Evolutionary conservation across 345 rosid genomes (phyloP).

Genomic region (Syzygium grande): DNA sequence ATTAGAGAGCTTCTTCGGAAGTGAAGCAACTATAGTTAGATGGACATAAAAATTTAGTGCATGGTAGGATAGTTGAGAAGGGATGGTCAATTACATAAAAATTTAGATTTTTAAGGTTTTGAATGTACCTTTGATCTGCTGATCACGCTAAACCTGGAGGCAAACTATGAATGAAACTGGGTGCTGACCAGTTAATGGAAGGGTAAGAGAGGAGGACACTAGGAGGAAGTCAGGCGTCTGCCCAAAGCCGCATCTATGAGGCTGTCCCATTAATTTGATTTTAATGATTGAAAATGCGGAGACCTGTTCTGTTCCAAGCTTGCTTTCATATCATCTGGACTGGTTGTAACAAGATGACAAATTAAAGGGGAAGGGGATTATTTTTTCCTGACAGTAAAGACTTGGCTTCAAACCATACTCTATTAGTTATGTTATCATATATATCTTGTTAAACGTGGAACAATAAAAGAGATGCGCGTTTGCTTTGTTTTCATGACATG

Average conservation of each 20-base stretch:
- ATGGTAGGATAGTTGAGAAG: not conserved
- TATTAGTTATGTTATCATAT: not conserved
- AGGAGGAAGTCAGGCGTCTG: not conserved
- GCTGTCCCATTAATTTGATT: not conserved
- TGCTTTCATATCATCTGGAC: not conserved
- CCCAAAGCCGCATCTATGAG: not conserved
- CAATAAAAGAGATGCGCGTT: not conserved
- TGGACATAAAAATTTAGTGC: not conserved
- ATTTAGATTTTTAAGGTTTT: not conserved
- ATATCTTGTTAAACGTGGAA: not conserved
- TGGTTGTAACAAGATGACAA: not conserved
- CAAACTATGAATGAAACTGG: not conserved
- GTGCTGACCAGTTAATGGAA: not conserved
- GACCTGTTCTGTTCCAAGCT: not conserved
- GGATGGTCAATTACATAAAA: not conserved
- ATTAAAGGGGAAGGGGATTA: not conserved
- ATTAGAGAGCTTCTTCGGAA: not conserved
- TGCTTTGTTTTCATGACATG: not conserved
- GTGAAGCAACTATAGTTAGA: not conserved
- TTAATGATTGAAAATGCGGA: not conserved
- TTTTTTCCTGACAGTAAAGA: not conserved
- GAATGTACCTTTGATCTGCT: not conserved
- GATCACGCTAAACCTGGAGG: not conserved
- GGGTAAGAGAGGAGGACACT: not conserved
- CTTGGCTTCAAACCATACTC: not conserved